Base-by-base conservation (phyloP, 352 stramenopile species). In the Lagenidium sp. region DNA sequence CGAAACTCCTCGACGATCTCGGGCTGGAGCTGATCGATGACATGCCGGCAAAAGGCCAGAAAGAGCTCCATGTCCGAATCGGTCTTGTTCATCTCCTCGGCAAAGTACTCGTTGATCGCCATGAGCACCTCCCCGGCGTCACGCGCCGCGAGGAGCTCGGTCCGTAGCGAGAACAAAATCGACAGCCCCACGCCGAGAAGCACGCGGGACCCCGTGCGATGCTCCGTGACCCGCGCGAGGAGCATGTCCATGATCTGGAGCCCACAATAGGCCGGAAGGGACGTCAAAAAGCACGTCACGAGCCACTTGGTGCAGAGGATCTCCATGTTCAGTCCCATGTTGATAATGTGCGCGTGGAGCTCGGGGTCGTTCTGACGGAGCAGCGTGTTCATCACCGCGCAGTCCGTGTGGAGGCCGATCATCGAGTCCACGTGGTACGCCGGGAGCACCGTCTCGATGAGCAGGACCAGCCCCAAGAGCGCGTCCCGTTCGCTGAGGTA, bases 231-330 rank as follows among this genome's bases (percentile, higher is more conserved):
- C 0, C 71, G 67, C 5, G 73, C 70, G 7, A 92, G 46, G 7
- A 92, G 45, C 76, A 85, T 86, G 45, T 89, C 76, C 44, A 92
- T 68, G 22, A 92, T 58, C 32, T 86, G 79, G n/a, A 88, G 61
- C 6, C 77, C 71, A 26, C 70, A 83, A 46, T 80, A 84, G 1
- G 55, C 47, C 18, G 79, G 79, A 10, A 88, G 50, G 6, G 71
- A 87, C 6, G 79, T 92, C 23, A 87, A 62, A 48, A 89, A 92
- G 46, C 73, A 88, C 32, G 79, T 88, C 29, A 92, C 77, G n/a
- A 92, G 72, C 79, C 79, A 92, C 45, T 92, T 89, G 2, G 79
- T 92, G 57, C 79, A 92, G 20, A 92, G 50, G 41, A 92, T 87
- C 42, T 92, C 79, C 79, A 92, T 92, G 52, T 92, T 92, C 34